Conservation (phyloP, 176 grass and related monocot species). For the Eragrostis nindensis region DNA sequence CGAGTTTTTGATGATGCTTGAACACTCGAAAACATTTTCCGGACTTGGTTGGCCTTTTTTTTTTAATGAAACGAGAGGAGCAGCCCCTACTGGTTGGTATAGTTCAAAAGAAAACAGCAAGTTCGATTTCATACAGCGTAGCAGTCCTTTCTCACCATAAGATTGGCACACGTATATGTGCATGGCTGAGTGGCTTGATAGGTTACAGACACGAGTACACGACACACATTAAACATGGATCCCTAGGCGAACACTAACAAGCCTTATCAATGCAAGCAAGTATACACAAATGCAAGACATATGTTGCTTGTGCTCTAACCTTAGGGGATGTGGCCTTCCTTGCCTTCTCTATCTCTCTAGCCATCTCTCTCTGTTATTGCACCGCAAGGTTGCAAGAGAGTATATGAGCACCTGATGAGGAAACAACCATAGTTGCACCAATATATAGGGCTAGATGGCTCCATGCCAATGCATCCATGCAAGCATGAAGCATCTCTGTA, state of each 20-base stretch:
- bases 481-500: neutral
- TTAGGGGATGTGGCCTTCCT: constrained; percentile 60
- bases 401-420: constrained; percentile 32
- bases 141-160: neutral
- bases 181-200: neutral
- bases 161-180: neutral
- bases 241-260: neutral
- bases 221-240: neutral
- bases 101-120: too few species aligned
- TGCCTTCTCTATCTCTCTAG: constrained; percentile 58
- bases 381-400: constrained; percentile 18
- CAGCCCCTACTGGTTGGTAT: too few species aligned
- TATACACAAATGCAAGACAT: neutral
- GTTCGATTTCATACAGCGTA: neutral
- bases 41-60: neutral
- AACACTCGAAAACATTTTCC: neutral
- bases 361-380: constrained; percentile 32
- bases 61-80: too few species aligned
- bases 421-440: constrained; percentile 58
- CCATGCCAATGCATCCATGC: constrained; percentile 26
- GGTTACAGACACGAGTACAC: neutral
- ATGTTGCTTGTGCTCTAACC: constrained; percentile 41
- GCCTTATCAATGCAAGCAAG: neutral
- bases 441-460: constrained; percentile 41
- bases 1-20: neutral